Base-by-base conservation (phyloP, 805 yeast genomes). In the Jamesozyma jinghongensis region DNA sequence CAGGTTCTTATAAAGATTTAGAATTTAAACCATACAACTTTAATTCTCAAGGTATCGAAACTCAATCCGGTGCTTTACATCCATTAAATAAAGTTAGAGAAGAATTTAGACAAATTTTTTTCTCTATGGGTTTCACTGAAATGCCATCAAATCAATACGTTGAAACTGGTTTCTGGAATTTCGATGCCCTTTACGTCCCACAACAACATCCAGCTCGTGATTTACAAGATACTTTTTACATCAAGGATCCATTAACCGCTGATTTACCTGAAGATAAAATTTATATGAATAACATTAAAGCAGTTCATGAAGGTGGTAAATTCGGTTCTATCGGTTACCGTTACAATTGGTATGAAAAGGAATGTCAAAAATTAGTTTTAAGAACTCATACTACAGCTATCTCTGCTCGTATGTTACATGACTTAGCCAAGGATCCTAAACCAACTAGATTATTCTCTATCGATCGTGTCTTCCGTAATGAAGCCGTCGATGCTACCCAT, bases 181-280 rank as follows among this genome's bases (percentile, higher is more conserved):
- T 92, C 60, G 99, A 92, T 64, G 78, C 98, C 3, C 74, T 92
- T 56, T 92, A 70, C 57, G 99, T 92, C 41, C 99, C 99, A 42
- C 99, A 92, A 70, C 97, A 92, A 70, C 99, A 92, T 69, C 98
- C 99, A 14, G 99, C 99, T 37, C 81, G 99, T 71, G 99, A 92
- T 63, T 74, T 92, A 63, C 99, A 92, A 68, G 99, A 92, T 68
- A 92, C 99, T 44, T 92, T 92, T 71, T 92, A 92, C 69, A 73
- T 92, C 67, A 90, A 88, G 62, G 97, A 92, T 61, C 99, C 99
- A 27, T 71, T 68, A 37, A 70, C 65, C 46, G 95, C 95, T 41
- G 81, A 79, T 46, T 70, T 73, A 53, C 98, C 97, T 40, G 78
- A 79, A 50, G 98, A 92, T 66, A 70, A 72, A 59, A 65, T 69